Evolutionary conservation across 1,284 basidiomycete genomes (phyloP).

Genomic region (Tremellales sp.): DNA sequence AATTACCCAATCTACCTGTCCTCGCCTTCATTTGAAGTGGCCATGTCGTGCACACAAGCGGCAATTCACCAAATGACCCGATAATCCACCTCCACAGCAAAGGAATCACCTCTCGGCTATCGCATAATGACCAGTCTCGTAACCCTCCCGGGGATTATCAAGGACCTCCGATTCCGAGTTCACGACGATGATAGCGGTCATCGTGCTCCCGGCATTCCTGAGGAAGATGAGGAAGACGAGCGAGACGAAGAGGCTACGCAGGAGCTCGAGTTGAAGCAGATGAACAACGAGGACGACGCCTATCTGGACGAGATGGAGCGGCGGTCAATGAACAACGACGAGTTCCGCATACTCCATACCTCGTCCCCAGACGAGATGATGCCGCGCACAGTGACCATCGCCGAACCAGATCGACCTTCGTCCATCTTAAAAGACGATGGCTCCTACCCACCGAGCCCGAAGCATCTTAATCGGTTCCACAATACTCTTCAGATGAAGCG

Average conservation of each 20-base stretch:
- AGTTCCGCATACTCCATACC: too few relatives aligned
- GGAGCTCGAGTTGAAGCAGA: constrained; percentile 1
- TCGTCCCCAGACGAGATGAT: neutral
- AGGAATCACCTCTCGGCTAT: too few relatives aligned
- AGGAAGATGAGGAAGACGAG: neutral
- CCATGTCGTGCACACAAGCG: too few relatives aligned
- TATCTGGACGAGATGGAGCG: constrained; percentile 5
- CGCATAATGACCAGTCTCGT: too few relatives aligned
- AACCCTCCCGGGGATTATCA: too few relatives aligned
- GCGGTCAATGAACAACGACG: too few relatives aligned
- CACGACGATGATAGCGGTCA: neutral
- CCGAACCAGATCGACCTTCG: neutral
- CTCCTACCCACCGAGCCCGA: too few relatives aligned
- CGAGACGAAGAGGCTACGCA: neutral
- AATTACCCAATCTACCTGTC: neutral
- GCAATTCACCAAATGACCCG: too few relatives aligned
- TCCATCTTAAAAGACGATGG: neutral
- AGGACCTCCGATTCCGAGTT: too few relatives aligned
- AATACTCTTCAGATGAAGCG: neutral
- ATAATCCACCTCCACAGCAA: too few relatives aligned
- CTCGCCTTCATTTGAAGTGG: neutral
- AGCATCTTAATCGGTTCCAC: neutral
- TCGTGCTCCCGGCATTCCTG: too few relatives aligned
- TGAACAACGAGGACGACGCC: constrained; percentile 4
- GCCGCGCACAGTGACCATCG: neutral